Evolutionary conservation across 495 filamentous ascomycete genomes (phyloP).

Genomic region (Penicillium subrubescens): DNA sequence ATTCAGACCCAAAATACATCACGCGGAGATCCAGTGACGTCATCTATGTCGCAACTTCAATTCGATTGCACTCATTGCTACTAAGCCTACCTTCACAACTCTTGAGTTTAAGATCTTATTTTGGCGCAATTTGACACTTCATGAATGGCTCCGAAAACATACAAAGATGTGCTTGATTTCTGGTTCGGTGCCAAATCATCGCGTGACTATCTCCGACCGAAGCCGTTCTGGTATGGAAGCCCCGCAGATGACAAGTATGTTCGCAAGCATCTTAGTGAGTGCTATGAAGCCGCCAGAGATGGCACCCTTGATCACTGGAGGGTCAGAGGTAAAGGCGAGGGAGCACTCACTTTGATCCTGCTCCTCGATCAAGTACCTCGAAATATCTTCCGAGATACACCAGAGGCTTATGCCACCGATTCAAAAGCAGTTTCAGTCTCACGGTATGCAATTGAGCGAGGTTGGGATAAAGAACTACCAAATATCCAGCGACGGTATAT

Average conservation of each 20-base stretch:
- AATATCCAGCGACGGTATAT: not conserved
- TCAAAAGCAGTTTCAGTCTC: not conserved
- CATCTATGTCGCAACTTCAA: not conserved
- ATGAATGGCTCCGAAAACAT: not conserved
- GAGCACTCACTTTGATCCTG: not conserved
- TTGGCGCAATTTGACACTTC: not conserved
- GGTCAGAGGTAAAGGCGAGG: not conserved
- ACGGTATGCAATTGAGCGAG: not conserved
- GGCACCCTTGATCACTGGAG: not conserved
- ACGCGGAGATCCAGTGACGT: not conserved
- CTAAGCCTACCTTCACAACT: not conserved
- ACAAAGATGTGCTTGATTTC: not conserved
- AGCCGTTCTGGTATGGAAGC: not conserved
- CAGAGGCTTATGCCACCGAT: not conserved
- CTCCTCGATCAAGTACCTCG: not conserved
- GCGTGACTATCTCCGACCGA: not conserved
- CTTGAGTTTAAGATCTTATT: not conserved
- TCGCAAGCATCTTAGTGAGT: not conserved
- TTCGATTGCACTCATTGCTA: not conserved
- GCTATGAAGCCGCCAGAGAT: not conserved
- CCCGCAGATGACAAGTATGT: not conserved
- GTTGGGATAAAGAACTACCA: not conserved
- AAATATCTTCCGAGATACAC: not conserved
- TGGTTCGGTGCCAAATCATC: not conserved
- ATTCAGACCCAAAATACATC: not conserved